Conservation (phyloP, 2,329 filamentous ascomycete genomes). For the Cordyceps cicadae region DNA sequence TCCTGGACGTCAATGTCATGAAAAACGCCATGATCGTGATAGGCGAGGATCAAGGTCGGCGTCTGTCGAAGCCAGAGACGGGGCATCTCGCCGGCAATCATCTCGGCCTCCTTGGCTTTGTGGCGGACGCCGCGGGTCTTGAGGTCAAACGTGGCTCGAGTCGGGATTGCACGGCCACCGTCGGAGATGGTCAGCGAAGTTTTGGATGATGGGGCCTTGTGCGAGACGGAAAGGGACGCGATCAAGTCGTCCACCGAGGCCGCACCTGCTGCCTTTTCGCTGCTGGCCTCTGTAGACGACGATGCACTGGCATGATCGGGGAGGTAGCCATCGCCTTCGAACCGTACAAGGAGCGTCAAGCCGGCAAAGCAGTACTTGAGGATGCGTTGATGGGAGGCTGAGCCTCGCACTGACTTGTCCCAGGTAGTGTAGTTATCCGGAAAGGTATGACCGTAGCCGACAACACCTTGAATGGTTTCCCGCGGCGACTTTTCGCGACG, state of each 20-base stretch:
- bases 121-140: constrained; percentile 27
- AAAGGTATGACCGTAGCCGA: constrained; percentile 59
- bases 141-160: constrained; percentile 28
- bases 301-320: constrained; percentile 5
- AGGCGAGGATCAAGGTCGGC: constrained; percentile 27
- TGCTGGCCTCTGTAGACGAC: background rate
- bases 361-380: constrained; percentile 50
- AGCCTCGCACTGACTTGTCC: constrained; percentile 44
- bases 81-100: constrained; percentile 25
- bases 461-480: constrained; percentile 45
- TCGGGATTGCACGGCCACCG: constrained; percentile 19
- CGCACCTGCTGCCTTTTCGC: background rate
- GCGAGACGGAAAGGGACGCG: background rate
- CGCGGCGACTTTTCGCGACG: constrained; percentile 52
- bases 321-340: constrained; percentile 50
- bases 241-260: background rate
- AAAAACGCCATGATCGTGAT: constrained; percentile 26
- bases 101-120: constrained; percentile 15
- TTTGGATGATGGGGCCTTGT: background rate
- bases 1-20: constrained; percentile 24
- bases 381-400: constrained; percentile 54
- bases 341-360: constrained; percentile 37
- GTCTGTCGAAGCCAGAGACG: constrained; percentile 30
- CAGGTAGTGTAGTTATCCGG: constrained; percentile 59
- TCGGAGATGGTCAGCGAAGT: constrained; percentile 9